These are phyloP conservation scores for Vitis hybrid DNA, from an alignment of 177 flowering plant species.

Conservation along the genomic window DNA sequence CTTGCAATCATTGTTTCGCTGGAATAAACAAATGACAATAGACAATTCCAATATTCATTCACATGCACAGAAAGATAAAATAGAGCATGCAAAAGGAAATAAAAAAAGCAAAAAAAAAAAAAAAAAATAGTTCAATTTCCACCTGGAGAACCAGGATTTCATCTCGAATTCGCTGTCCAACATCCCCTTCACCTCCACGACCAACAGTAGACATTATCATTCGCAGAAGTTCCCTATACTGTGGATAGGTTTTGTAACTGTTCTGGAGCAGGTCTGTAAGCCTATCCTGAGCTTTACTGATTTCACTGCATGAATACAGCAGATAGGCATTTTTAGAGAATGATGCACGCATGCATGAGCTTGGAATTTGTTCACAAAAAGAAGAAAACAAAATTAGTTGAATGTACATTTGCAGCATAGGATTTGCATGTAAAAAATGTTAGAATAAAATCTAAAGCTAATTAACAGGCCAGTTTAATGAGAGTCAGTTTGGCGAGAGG, in stretches of 20 bases:
- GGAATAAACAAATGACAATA: conserved; percentile 17
- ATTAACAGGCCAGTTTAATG: too few relatives aligned
- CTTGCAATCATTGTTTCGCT: conserved; percentile 96
- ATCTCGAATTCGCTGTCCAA: conserved; percentile 96
- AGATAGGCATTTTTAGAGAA: background rate
- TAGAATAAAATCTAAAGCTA: too few relatives aligned
- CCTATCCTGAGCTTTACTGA: conserved; percentile 94
- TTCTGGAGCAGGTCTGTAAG: conserved; percentile 85
- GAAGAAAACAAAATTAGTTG: too few relatives aligned
- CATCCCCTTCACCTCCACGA: conserved; percentile 99
- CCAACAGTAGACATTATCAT: conserved; percentile 96
- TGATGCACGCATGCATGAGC: background rate
- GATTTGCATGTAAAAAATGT: too few relatives aligned
- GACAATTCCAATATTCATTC: conserved; percentile 1
- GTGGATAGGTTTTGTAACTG: conserved; percentile 56
- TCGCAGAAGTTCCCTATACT: conserved; percentile 72
- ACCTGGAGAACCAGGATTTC: conserved; percentile 98
- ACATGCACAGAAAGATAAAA: background rate
- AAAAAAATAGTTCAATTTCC: background rate
- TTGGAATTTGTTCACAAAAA: too few relatives aligned
- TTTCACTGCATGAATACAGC: conserved; percentile 63
- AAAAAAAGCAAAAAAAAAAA: background rate
- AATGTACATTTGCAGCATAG: too few relatives aligned
- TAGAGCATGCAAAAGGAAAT: background rate
- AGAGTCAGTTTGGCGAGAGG: too few relatives aligned